Evolutionary conservation across 176 grass and related monocot genomes (phyloP), one percentile per base, ranked within the genome.

Genomic region (Thalia dealbata): DNA sequence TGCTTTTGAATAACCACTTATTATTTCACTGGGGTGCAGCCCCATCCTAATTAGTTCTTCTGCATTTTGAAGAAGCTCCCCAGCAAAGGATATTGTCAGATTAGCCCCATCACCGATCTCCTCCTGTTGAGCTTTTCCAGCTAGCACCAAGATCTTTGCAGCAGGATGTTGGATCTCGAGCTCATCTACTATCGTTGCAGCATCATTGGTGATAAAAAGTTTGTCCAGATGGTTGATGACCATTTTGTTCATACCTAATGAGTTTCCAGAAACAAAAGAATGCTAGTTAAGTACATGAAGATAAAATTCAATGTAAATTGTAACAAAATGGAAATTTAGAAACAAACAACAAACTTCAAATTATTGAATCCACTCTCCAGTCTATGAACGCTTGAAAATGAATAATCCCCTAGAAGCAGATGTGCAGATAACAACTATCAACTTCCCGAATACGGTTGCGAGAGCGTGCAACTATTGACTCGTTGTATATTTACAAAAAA

Each of bases 21-120:
- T 93, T 74, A 97, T 97, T 73, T 92, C 95, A 81, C 87, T 99
- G 0, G 95, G 95, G 78, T 99, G 95, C 73, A 93, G 71, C 30
- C 95, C 93, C 93, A 92, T 97, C 81, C 85, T 84, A 76, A 97
- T 97, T 30, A 97, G 84, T 81, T 92, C 93, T 78, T 90, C 93
- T 0, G 87, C 93, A 76, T 88, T 92, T 74, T 86, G 85, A 7
- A 97, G 93, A 75, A 97, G 67, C 56, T 97, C 93, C 25, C 89
- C 89, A 24, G 93, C 87, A 7, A 97, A 97, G 21, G 93, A 97
- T 75, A 97, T 86, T 29, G 89, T 88, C 41, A 96, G 93, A 65
- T 96, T 96, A 69, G 89, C 87, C 14, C 87, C 87, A 42, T 93
- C 95, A 50, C 87, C 87, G 8, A 93, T 99, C 79, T 99, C 95